Evolutionary conservation across 805 yeast species (phyloP), one percentile per base, ranked within the genome.

Genomic region (Helenozyma rhizophorensis): DNA sequence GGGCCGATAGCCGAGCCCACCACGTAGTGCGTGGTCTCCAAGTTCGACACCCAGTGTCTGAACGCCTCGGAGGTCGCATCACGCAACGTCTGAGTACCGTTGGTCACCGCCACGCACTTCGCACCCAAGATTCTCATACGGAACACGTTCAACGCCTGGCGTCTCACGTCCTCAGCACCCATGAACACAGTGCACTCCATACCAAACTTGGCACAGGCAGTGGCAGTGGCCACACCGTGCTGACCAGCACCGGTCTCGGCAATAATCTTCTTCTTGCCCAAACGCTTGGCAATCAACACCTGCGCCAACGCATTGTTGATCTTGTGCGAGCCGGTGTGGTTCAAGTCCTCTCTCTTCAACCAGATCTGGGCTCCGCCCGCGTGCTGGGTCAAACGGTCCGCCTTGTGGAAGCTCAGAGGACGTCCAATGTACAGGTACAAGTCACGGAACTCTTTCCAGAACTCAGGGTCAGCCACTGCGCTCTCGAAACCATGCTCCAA

Each of bases 1-100:
- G 99, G 99, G 23, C 99, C 99, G 56, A 93, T 90, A 27, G 97
- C 98, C 2, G 97, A 87, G 32, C 99, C 99, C 32, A 93, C 95
- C 43, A 90, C 83, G 58, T 90, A 93, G 62, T 93, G 97, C 6
- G 98, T 93, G 23, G 84, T 68, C 45, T 78, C 70, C 44, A 93
- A 70, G 50, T 89, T 74, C 3, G 96, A 78, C 29, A 90, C 97
- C 99, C 99, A 93, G 60, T 62, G 77, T 58, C 98, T 75, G 69
- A 93, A 83, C 10, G 98, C 97, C 65, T 93, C 99, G 14, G 94
- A 82, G 34, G 97, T 90, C 23, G 98, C 98, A 60, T 93, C 99
- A 65, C 99, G 81, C 58, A 93, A 73, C 21, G 99, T 93, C 59
- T 83, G 75, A 15, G 98, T 90, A 62, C 99, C 99, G 54, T 86